Conservation (phyloP, 371 early-diverging fungal species). For the Mucor racemosus region DNA sequence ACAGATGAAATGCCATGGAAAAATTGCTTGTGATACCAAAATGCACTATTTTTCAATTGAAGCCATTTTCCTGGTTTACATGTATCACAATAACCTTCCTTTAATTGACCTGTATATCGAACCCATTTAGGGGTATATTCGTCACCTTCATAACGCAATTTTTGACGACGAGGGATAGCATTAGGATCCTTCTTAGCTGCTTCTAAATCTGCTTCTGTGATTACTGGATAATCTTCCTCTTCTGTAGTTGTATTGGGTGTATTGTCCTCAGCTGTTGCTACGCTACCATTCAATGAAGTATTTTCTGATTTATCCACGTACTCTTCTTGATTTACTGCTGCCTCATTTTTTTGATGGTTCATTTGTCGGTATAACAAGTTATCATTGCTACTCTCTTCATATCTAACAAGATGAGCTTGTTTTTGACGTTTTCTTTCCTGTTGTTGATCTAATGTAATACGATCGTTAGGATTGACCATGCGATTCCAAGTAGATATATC, state of each 20-base stretch:
- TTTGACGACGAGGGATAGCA: conserved; percentile 65
- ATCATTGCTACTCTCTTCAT: not conserved
- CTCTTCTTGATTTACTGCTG: not conserved
- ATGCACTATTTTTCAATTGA: conserved; percentile 91
- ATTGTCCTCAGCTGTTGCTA: conserved; percentile 11
- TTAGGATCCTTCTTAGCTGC: conserved; percentile 38
- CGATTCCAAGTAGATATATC: conserved; percentile 30
- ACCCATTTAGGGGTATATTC: conserved; percentile 91
- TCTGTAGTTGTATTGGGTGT: not conserved
- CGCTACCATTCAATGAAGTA: not conserved
- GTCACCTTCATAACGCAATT: conserved; percentile 73
- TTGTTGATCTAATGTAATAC: not conserved
- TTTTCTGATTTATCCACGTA: not conserved
- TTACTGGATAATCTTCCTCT: conserved; percentile 32
- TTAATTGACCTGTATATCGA: conserved; percentile 74
- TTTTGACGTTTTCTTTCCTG: not conserved
- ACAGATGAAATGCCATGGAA: conserved; percentile 89
- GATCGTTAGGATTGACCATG: conserved; percentile 7
- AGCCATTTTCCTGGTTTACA: conserved; percentile 90
- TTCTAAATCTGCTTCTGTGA: conserved; percentile 41
- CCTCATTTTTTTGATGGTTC: not conserved
- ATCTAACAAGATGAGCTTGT: not conserved
- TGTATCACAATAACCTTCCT: conserved; percentile 89
- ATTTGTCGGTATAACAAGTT: not conserved
- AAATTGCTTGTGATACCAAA: conserved; percentile 95